Conservation (phyloP, 768 basidiomycete genomes). For the Termitomyces bulborhizus region DNA sequence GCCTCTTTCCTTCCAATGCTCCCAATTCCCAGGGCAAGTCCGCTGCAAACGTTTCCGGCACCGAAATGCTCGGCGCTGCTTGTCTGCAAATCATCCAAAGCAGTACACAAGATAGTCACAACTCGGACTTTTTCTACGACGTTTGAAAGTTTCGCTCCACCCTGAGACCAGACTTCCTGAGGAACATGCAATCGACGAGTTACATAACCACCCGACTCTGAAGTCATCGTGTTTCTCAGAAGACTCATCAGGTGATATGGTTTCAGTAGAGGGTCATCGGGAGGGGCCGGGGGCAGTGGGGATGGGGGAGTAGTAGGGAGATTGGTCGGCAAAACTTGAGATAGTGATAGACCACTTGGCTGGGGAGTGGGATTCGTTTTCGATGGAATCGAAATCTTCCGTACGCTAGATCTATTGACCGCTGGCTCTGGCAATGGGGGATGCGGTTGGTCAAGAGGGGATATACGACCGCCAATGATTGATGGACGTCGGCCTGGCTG, state of each 20-base stretch:
- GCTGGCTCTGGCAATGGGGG: constrained; percentile 44
- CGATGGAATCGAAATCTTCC: constrained; percentile 60
- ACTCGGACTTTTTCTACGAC: constrained; percentile 82
- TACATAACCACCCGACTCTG: constrained; percentile 80
- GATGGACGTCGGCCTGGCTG: constrained; percentile 74
- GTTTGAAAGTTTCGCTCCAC: constrained; percentile 79
- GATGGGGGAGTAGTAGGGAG: constrained; percentile 73
- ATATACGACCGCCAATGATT: constrained; percentile 42
- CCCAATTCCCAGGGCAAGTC: constrained; percentile 68
- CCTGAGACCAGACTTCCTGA: constrained; percentile 86
- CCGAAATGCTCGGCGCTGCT: constrained; percentile 72
- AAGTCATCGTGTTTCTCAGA: constrained; percentile 71
- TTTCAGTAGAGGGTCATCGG: constrained; percentile 67
- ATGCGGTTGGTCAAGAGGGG: constrained; percentile 40
- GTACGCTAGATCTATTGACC: constrained; percentile 31
- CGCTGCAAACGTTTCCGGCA: constrained; percentile 71
- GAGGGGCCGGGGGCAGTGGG: constrained; percentile 68
- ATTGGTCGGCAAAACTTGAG: constrained; percentile 42
- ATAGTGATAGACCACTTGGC: constrained; percentile 28
- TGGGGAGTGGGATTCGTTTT: constrained; percentile 47
- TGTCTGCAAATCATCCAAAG: constrained; percentile 71
- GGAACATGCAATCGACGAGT: constrained; percentile 85
- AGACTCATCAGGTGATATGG: constrained; percentile 90
- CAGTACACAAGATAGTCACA: constrained; percentile 70
- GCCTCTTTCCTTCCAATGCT: constrained; percentile 74